Base-by-base conservation (phyloP, 306 rosid genomes). In the Cicer arietinum region DNA sequence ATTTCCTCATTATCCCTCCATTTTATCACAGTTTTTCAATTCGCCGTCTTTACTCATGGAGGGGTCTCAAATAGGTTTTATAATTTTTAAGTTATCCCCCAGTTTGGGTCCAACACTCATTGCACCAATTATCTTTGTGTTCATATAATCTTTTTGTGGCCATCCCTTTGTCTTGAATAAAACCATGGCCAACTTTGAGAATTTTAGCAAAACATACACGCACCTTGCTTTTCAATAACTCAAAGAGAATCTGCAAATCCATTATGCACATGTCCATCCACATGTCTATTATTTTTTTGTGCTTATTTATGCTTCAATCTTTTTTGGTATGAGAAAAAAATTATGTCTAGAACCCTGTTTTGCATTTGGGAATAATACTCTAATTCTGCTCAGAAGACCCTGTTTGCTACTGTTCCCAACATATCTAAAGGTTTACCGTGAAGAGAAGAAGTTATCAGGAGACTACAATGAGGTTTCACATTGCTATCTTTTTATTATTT, bases 131-230 rank as follows among this genome's bases (percentile, higher is more conserved):
- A 64, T 88, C 81, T 82, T 84, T 48, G 85, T 86, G 90, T 92
- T 65, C 84, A 89, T 88, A 92, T 86, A 82, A 80, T 75, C 91
- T 78, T 83, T 87, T 71, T 84, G 81, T 85, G 93, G 93, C 89
- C 93, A 85, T 85, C 80, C 76, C 85, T 82, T 89, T 81, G 82
- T 85, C 90, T 86, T 81, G 86, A 90, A 90, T 95, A 92, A 92
- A 89, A 72, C 85, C 86, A 80, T 85, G 97, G 92, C 89, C 97
- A 80, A 77, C 82, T 88, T 65, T 62, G 83, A 89, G 84, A 83
- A 74, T 75, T 81, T 90, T 86, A 88, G 96, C 89, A 85, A 80
- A 81, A 87, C 88, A 76, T 90, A 92, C 89, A 95, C 79, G 87
- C 85, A 59, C 77, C 82, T 67, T 75, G 77, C 80, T 88, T 84